Conservation (phyloP, 768 basidiomycete genomes). For the Amyloporia xantha region DNA sequence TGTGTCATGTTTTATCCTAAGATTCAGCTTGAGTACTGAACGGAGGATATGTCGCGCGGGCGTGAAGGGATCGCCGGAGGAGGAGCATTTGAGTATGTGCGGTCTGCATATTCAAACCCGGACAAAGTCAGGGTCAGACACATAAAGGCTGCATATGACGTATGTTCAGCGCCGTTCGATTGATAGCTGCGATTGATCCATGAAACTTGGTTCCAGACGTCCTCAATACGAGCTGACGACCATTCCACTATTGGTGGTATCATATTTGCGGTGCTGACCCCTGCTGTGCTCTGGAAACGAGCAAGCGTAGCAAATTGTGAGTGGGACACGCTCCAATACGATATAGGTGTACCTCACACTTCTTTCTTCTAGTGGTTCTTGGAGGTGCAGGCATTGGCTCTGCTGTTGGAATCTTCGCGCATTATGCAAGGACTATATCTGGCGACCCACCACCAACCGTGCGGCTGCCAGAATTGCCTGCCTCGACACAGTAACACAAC, state of each 20-base stretch:
- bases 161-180: conserved; percentile 25
- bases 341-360: not conserved
- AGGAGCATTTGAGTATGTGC: conserved; percentile 54
- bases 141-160: conserved; percentile 52
- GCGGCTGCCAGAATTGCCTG: conserved; percentile 26
- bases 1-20: not conserved
- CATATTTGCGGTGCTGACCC: conserved; percentile 54
- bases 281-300: conserved; percentile 69
- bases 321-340: conserved; percentile 12
- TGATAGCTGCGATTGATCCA: no score
- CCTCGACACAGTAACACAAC: no score
- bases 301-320: conserved; percentile 56
- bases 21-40: not conserved
- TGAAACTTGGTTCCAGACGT: conserved; percentile 41
- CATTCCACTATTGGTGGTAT: conserved; percentile 70
- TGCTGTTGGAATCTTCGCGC: conserved; percentile 50
- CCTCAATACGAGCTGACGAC: conserved; percentile 59
- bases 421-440: conserved; percentile 45
- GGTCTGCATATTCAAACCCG: conserved; percentile 48
- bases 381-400: conserved; percentile 69
- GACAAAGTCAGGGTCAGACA: conserved; percentile 44
- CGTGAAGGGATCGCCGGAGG: conserved; percentile 40
- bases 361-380: conserved; percentile 46
- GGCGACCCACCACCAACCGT: conserved; percentile 45
- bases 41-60: not conserved